Conservation (phyloP, 306 rosid genomes). For the Corylus americana region DNA sequence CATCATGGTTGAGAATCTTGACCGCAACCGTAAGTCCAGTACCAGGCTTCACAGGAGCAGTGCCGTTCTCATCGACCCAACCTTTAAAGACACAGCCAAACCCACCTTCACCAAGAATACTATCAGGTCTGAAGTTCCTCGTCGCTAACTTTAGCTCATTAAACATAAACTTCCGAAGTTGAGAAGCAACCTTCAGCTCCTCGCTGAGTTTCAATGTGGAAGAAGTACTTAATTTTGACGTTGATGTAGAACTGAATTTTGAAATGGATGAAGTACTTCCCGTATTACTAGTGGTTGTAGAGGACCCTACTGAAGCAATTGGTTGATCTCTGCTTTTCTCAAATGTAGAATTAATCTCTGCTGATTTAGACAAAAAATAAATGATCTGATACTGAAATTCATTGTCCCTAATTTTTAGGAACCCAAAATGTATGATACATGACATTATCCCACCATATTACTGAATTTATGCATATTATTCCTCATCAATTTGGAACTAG, state of each 20-base stretch:
- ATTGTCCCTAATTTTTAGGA: slow-evolving; percentile 12
- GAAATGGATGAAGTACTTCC: slow-evolving; percentile 78
- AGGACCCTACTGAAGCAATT: slow-evolving; percentile 51
- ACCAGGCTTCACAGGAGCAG: slow-evolving; percentile 94
- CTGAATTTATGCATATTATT: slow-evolving; percentile 15
- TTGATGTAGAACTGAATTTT: slow-evolving; percentile 45
- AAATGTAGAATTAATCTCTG: slow-evolving; percentile 49
- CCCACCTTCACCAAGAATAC: slow-evolving; percentile 99
- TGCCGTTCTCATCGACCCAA: slow-evolving; percentile 97
- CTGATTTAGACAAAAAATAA: slow-evolving; percentile 35
- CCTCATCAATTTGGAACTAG: slow-evolving; percentile 11
- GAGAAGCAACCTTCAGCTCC: slow-evolving; percentile 87
- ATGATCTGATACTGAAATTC: slow-evolving; percentile 19
- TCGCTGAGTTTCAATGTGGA: slow-evolving; percentile 82
- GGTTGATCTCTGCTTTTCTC: slow-evolving; percentile 58
- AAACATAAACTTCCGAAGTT: slow-evolving; percentile 88
- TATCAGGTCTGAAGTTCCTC: slow-evolving; percentile 93
- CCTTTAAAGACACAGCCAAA: slow-evolving; percentile 99
- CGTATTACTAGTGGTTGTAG: slow-evolving; percentile 62
- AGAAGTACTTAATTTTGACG: slow-evolving; percentile 28
- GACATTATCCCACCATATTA: slow-evolving; percentile 7
- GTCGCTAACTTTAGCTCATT: slow-evolving; percentile 90
- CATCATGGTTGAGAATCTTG: slow-evolving; percentile 93
- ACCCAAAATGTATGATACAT: slow-evolving; percentile 20
- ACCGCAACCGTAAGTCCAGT: slow-evolving; percentile 99